A percentile compares a stretch with the other conserved stretches of the same genome.
phyloP scores from a whole-genome alignment of 148 eudicot species.

The Vaccinium myrtillus region DNA sequence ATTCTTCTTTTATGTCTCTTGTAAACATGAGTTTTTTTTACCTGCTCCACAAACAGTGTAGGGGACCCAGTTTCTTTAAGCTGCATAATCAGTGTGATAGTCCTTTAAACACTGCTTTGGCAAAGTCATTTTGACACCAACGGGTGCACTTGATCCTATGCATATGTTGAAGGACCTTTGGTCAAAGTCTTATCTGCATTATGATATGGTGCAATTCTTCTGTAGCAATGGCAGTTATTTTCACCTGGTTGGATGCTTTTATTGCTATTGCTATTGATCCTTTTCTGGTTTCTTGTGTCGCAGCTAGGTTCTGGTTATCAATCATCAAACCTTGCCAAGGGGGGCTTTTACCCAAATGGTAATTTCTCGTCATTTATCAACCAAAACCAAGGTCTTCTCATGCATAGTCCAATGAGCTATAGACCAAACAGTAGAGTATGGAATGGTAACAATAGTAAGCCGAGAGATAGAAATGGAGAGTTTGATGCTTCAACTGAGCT shows the following conservation, averaged over 20 bases:
- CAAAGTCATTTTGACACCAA: background rate
- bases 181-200: background rate
- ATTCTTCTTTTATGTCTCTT: background rate
- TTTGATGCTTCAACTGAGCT: slow-evolving; percentile 53
- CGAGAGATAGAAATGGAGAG: slow-evolving; percentile 44
- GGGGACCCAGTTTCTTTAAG: background rate
- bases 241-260: background rate
- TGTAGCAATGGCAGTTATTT: background rate
- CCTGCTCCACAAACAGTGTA: background rate
- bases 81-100: background rate
- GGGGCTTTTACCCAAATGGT: slow-evolving; percentile 33
- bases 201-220: too few species aligned
- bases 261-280: background rate
- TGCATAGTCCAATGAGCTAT: slow-evolving; percentile 45
- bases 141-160: background rate
- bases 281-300: slow-evolving; percentile 23
- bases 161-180: background rate
- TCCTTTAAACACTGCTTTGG: background rate
- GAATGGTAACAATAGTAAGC: slow-evolving; percentile 45
- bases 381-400: slow-evolving; percentile 47
- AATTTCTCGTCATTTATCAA: slow-evolving; percentile 41
- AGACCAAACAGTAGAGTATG: slow-evolving; percentile 52
- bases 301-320: slow-evolving; percentile 60
- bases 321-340: slow-evolving; percentile 38
- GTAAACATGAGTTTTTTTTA: too few species aligned